Evolutionary conservation across 2,329 filamentous ascomycete species (phyloP).

Genomic region (Verticillium dahliae): DNA sequence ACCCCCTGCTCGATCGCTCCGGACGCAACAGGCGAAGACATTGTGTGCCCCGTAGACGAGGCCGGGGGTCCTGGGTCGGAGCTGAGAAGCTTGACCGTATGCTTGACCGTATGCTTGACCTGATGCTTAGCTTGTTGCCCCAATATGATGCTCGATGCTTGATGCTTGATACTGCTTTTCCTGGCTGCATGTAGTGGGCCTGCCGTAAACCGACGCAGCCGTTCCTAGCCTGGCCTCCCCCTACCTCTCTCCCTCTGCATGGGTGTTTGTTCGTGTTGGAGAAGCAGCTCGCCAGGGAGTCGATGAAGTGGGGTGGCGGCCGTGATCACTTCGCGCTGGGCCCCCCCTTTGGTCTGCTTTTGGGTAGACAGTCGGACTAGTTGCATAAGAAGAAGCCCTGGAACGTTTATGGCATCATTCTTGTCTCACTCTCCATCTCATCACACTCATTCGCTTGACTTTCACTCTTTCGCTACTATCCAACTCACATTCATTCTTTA

Average conservation of each 20-base stretch:
- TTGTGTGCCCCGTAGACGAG: not conserved
- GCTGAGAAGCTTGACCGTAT: no score
- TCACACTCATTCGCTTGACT: not conserved
- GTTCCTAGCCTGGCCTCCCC: not conserved
- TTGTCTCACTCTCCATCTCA: not conserved
- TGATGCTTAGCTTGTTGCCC: not conserved
- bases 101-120: not conserved
- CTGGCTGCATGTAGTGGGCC: not conserved
- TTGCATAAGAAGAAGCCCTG: not conserved
- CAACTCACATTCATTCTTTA: constrained; percentile 17
- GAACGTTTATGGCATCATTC: not conserved
- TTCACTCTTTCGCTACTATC: constrained; percentile 17
- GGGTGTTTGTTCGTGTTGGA: not conserved
- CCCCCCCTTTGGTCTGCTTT: not conserved
- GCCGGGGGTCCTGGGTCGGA: not conserved
- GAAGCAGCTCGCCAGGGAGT: no score
- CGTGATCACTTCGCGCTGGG: not conserved
- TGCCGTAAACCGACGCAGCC: not conserved
- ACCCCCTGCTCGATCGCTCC: not conserved
- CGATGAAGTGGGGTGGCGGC: not conserved
- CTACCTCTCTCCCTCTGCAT: not conserved
- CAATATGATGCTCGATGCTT: not conserved
- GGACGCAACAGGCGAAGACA: not conserved
- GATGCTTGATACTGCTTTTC: no score
- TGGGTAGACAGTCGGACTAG: not conserved